Evolutionary conservation across 164 flowering plant genomes (phyloP), one percentile per base, ranked within the genome.

Genomic region (Protea cynaroides): DNA sequence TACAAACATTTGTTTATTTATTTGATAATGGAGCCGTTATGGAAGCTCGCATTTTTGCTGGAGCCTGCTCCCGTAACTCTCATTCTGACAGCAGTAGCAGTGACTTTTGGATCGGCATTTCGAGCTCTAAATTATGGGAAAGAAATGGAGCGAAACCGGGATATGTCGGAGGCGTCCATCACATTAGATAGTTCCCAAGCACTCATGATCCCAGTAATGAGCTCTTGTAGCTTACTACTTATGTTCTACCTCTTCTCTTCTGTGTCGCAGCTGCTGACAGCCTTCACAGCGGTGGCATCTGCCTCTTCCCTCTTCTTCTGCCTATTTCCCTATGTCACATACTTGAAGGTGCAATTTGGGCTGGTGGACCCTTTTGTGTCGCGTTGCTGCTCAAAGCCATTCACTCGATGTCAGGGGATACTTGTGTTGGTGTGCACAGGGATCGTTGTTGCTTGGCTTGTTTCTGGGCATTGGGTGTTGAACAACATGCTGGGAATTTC

Each of bases 231-330:
- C 67, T 77, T 94, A 79, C 82, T 94, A 54, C 58, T 89, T 67
- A 86, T 91, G 96, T 94, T 94, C 65, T 94, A 91, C 71, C 76
- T 94, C 55, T 94, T 94, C 70, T 83, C 99, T 34, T 86, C 96
- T 4, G 85, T 94, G 29, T 88, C 99, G 12, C 96, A 89, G 63
- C 68, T 94, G 58, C 87, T 94, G 38, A 94, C 97, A 52, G 97
- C 82, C n/a, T 89, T 91, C 59, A 84, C 89, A 1, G 84, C 96
- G 15, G 47, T 86, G 64, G 96, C 99, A 18, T 84, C 96, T 7
- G 86, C 65, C 7, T 86, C 86, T 25, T 84, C 97, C 11, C 84
- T 94, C 22, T 94, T 82, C 83, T 94, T 94, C 69, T 94, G 95
- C 63, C 65, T 91, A 15, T 82, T 88, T 23, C 99, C 99, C 21